Evolutionary conservation across 2,329 filamentous ascomycete species (phyloP), one percentile per base, ranked within the genome.

Genomic region (Aspergillus fumigatus): DNA sequence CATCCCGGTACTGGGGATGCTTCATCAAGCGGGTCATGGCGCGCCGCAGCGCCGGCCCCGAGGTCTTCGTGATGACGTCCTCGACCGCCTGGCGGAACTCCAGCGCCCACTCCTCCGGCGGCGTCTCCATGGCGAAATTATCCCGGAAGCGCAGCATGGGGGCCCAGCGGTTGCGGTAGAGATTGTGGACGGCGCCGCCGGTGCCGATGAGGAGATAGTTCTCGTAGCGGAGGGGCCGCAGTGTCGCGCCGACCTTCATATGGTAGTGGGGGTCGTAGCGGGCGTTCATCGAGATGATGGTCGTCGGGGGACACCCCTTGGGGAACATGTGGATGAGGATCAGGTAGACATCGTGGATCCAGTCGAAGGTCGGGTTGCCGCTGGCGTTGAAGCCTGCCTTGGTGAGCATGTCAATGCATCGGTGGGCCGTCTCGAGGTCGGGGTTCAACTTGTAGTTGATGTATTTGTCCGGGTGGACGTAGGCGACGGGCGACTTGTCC

Each of bases 281-380:
- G 10, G 56, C 56, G 51, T 60, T 60, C 73, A 81, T 79, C 40
- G 75, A 79, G 55, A 84, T 71, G 53, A 88, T 77, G 2, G 84
- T 87, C 0, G 86, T 88, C 0, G 86, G 87, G 1, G 87, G 87
- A 63, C 84, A 87, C n/a, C 75, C 77, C 1, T 66, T 61, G 0
- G 86, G 86, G 61, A 89, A 89, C 86, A 89, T 89, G 53, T 85
- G 79, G 66, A 88, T 86, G 8, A 88, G 75, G 55, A 89, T 82
- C 3, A 89, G 79, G 65, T 84, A 89, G 0, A 84, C 87, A 70
- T 89, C 87, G 74, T 89, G 86, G 67, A 89, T 88, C 86, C 86
- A 89, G 65, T 88, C 83, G 61, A 89, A 89, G 0, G 66, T 76
- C 0, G 77, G 63, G 65, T 88, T 85, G 1, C 69, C 73, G 3